phyloP scores from a whole-genome alignment of 352 stramenopile species.

The Phytophthora citrophthora region DNA sequence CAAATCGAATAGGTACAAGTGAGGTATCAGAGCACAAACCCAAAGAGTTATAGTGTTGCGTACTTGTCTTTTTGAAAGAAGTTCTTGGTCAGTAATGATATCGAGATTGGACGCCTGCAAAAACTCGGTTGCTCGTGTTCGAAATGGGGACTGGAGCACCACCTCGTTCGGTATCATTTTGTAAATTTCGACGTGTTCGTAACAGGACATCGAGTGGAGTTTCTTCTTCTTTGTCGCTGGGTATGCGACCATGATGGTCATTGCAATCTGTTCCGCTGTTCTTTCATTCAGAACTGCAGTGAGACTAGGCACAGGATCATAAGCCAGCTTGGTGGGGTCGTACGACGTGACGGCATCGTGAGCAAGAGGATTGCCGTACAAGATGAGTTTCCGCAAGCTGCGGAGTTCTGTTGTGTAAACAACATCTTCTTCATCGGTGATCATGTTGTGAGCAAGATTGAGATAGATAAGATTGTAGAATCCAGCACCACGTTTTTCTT shows the following conservation, averaged over 20 bases:
- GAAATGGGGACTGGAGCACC: conserved; percentile 60
- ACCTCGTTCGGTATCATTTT: conserved; percentile 80
- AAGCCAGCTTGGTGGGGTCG: conserved; percentile 69
- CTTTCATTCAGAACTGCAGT: conserved; percentile 44
- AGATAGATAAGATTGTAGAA: conserved; percentile 78
- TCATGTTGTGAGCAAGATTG: conserved; percentile 77
- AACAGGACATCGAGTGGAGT: conserved; percentile 42
- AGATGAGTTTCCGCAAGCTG: conserved; percentile 67
- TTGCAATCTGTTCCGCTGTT: conserved; percentile 28
- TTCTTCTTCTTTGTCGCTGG: conserved; percentile 76
- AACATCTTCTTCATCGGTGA: conserved; percentile 57
- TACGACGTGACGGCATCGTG: conserved; percentile 67
- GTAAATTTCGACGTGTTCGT: conserved; percentile 85
- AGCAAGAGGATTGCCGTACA: conserved; percentile 79
- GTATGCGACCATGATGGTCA: conserved; percentile 64
- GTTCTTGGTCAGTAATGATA: conserved; percentile 27
- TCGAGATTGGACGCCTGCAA: conserved; percentile 36
- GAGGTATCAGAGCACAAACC: neutral
- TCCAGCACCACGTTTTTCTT: conserved; percentile 64
- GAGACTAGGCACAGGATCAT: conserved; percentile 73
- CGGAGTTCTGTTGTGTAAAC: conserved; percentile 54
- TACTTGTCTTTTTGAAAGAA: conserved; percentile 31
- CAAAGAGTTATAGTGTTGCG: neutral
- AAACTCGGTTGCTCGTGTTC: conserved; percentile 52
- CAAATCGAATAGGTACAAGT: neutral